These are phyloP conservation scores for Theileria annulata DNA, from an alignment of 169 alveolate genomes.

Conservation along the genomic window DNA sequence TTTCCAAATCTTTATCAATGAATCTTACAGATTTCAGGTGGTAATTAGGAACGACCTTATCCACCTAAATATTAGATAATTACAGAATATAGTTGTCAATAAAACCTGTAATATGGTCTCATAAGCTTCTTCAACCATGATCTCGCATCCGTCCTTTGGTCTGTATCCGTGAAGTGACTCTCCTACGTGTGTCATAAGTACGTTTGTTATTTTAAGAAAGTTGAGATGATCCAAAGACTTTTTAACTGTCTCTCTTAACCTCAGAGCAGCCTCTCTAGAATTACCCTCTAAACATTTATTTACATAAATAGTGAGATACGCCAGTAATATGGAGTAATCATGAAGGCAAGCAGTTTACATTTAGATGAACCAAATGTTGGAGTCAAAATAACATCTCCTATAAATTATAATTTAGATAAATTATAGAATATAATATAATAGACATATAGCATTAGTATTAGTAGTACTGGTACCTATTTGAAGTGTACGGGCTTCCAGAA, in stretches of 20 bases:
- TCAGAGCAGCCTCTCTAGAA: constrained; percentile 59
- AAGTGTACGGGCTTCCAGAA: constrained; percentile 24
- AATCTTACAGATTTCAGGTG: constrained; percentile 29
- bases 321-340: constrained; percentile 62
- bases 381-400: constrained; percentile 66
- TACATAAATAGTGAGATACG: constrained; percentile 11
- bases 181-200: constrained; percentile 39
- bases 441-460: not conserved
- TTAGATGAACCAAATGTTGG: constrained; percentile 56
- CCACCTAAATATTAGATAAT: constrained; percentile 18
- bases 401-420: not conserved
- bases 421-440: not conserved
- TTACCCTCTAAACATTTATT: constrained; percentile 14
- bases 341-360: constrained; percentile 55
- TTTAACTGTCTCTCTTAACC: constrained; percentile 45
- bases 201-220: constrained; percentile 31
- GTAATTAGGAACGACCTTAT: constrained; percentile 37
- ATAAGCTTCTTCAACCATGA: constrained; percentile 60
- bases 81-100: not conserved
- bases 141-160: constrained; percentile 29
- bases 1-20: constrained; percentile 26
- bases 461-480: constrained; percentile 24
- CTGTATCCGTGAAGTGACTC: constrained; percentile 59
- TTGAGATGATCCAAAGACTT: constrained; percentile 39
- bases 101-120: constrained; percentile 50